Evolutionary conservation across 179 eudicot genomes (phyloP).

Genomic region (Silene coronaria): DNA sequence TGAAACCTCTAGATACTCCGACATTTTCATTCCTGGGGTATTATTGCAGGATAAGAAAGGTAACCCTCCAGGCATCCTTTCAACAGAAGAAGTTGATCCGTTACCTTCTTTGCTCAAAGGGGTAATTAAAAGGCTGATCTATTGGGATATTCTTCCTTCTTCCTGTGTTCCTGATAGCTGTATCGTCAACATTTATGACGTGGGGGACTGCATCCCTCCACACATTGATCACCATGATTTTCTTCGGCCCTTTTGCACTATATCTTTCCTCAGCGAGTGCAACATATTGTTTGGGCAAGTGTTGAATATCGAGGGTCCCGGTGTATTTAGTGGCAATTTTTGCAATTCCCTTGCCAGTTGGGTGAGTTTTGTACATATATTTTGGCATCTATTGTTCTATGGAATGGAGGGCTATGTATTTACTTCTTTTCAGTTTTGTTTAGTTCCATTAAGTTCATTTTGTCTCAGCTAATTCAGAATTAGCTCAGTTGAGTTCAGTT

Average conservation of each 20-base stretch:
- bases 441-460: no score
- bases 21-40: no score
- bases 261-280: constrained; percentile 91
- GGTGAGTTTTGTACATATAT: constrained; percentile 38
- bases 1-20: no score
- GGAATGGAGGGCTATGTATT: no score
- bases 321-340: constrained; percentile 60
- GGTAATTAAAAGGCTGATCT: constrained; percentile 70
- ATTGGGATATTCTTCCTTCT: constrained; percentile 86
- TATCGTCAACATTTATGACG: constrained; percentile 81
- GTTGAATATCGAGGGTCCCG: constrained; percentile 59
- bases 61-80: constrained; percentile 82
- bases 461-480: no score
- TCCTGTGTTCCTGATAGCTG: constrained; percentile 80
- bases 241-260: constrained; percentile 85
- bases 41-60: constrained; percentile 78
- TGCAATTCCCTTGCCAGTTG: constrained; percentile 75
- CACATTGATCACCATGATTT: constrained; percentile 95
- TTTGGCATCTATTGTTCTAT: neutral
- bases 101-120: constrained; percentile 65
- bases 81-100: constrained; percentile 61
- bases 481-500: no score
- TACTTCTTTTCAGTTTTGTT: no score
- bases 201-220: constrained; percentile 96
- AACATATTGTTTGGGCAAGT: constrained; percentile 70